A percentile compares a stretch with the other conserved stretches of the same genome.
Conservation (phyloP, 2,329 filamentous ascomycete species). For the Hypomyces perniciosus region DNA sequence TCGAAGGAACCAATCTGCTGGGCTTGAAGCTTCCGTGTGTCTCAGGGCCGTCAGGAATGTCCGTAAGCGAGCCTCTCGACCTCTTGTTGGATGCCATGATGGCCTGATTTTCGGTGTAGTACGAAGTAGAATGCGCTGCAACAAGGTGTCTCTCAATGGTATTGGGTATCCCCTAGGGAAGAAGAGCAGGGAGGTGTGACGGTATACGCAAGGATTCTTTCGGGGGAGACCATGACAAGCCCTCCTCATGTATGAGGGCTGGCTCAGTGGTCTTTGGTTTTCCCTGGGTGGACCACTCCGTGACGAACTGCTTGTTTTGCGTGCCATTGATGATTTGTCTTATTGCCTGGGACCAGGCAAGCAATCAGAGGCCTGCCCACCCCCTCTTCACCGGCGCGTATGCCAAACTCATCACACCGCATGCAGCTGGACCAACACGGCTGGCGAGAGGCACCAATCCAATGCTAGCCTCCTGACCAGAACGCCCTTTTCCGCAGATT, state of each 20-base stretch:
- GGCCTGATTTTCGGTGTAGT: background rate
- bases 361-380: background rate
- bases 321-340: background rate
- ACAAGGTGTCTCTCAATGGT: background rate
- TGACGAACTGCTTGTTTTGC: background rate
- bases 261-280: background rate
- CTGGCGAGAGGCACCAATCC: background rate
- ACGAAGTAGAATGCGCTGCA: background rate
- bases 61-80: background rate
- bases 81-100: background rate
- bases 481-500: background rate
- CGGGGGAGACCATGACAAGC: background rate
- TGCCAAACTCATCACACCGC: background rate
- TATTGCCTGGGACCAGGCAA: background rate
- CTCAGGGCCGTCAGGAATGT: background rate
- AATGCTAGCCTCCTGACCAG: background rate
- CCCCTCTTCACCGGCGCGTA: slow-evolving; percentile 2
- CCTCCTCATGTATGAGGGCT: background rate
- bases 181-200: background rate
- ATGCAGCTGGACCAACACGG: background rate
- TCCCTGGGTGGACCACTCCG: background rate
- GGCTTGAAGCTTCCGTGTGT: background rate
- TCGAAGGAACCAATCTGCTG: background rate
- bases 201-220: background rate
- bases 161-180: background rate